Conservation (phyloP, 2,329 filamentous ascomycete species). For the Aspergillus caelatus region DNA sequence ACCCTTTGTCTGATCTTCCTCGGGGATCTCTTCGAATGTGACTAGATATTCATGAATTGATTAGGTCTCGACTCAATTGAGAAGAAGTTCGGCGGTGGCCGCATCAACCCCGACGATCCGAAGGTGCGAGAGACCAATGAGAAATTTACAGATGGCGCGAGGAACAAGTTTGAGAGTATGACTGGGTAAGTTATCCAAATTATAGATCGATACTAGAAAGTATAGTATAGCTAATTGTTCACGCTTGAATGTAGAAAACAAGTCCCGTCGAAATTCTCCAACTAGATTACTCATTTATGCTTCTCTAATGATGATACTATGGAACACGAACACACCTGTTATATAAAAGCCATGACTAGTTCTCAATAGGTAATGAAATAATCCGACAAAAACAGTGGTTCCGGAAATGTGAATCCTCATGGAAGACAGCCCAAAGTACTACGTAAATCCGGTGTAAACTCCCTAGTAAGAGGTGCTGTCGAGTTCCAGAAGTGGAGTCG, state of each 20-base stretch:
- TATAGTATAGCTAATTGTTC: background rate
- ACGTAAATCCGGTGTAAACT: no score
- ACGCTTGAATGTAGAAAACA: background rate
- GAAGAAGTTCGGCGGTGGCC: constrained; percentile 52
- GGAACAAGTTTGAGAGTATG: constrained; percentile 54
- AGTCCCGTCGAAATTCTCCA: background rate
- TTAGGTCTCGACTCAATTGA: constrained; percentile 50
- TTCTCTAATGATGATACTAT: background rate
- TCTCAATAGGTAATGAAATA: no score
- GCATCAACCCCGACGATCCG: constrained; percentile 36
- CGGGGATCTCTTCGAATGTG: background rate
- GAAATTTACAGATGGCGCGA: constrained; percentile 55
- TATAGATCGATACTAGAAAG: no score
- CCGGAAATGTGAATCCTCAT: no score
- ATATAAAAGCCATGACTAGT: no score
- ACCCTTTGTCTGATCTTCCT: accelerated
- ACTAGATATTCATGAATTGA: background rate
- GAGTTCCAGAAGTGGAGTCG: no score
- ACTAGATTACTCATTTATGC: background rate
- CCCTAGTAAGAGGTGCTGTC: no score
- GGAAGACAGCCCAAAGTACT: no score
- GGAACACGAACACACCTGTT: no score
- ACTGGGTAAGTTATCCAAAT: constrained; percentile 39
- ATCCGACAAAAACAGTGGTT: no score
- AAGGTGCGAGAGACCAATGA: constrained; percentile 47